Percentiles rank a stretch among this genome's conserved stretches.
phyloP scores from a whole-genome alignment of 306 rosid genomes.

The Prunus mongolica region DNA sequence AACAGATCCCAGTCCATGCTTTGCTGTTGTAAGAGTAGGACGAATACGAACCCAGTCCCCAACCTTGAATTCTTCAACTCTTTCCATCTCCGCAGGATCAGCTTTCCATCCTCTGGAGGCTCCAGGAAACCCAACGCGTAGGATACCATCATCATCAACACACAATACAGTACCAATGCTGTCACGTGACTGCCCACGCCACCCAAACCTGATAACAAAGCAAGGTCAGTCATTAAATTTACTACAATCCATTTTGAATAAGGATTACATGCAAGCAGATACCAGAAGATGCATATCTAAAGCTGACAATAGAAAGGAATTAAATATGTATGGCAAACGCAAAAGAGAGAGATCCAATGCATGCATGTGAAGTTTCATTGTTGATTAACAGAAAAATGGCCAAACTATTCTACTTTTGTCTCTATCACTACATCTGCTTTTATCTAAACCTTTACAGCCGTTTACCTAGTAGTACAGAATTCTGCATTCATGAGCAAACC shows the following conservation, averaged over 20 bases:
- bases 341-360: not conserved
- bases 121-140: slow-evolving; percentile 99
- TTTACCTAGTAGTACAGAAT: not conserved
- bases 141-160: slow-evolving; percentile 95
- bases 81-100: slow-evolving; percentile 99
- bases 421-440: not conserved
- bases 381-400: not conserved
- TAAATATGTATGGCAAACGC: not conserved
- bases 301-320: not conserved
- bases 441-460: not conserved
- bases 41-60: slow-evolving; percentile 99
- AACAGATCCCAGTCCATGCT: slow-evolving; percentile 96
- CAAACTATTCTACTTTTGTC: not conserved
- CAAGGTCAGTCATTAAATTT: not conserved
- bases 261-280: not conserved
- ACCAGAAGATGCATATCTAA: not conserved
- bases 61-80: slow-evolving; percentile 96
- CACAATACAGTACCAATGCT: slow-evolving; percentile 97
- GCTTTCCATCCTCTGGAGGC: slow-evolving; percentile 99
- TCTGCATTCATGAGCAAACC: not conserved
- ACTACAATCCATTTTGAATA: not conserved
- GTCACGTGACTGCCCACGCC: slow-evolving; percentile 99
- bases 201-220: slow-evolving; percentile 75
- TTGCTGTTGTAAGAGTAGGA: slow-evolving; percentile 91
- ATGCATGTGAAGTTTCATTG: not conserved